Percentiles rank a stretch among this genome's conserved stretches.
Conservation (phyloP, 768 basidiomycete species). For the Tylopilus vinaceipallidus region DNA sequence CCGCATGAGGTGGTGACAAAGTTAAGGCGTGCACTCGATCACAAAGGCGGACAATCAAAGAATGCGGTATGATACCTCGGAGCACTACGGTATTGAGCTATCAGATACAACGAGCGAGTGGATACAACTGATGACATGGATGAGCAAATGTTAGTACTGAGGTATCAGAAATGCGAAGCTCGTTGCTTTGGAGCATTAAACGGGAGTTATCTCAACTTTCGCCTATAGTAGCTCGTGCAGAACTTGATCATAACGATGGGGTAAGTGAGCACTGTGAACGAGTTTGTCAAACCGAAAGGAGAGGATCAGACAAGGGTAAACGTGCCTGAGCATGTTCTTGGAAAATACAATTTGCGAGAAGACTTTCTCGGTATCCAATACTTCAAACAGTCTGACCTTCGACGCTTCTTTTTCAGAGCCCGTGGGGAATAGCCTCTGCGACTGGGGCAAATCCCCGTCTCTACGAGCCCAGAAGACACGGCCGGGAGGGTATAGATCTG, state of each 20-base stretch:
- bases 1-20: too few species aligned
- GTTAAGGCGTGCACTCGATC: not conserved
- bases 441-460: constrained; percentile 64
- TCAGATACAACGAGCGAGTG: constrained; percentile 14
- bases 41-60: not conserved
- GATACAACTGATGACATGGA: constrained; percentile 11
- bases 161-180: constrained; percentile 12
- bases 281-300: constrained; percentile 1
- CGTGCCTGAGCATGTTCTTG: constrained; percentile 76
- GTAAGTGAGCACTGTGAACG: constrained; percentile 61
- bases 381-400: constrained; percentile 73
- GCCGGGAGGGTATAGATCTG: constrained; percentile 73
- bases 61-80: not conserved
- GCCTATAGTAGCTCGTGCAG: constrained; percentile 62
- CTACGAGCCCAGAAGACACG: constrained; percentile 78
- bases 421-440: constrained; percentile 29
- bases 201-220: not conserved
- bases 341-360: constrained; percentile 83
- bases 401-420: constrained; percentile 33
- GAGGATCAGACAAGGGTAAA: constrained; percentile 5
- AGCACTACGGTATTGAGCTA: constrained; percentile 8
- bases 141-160: constrained; percentile 1
- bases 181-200: not conserved
- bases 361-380: constrained; percentile 70
- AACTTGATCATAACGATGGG: constrained; percentile 76